Evolutionary conservation across 164 flowering plant genomes (phyloP).

Genomic region (Taxillus chinensis): DNA sequence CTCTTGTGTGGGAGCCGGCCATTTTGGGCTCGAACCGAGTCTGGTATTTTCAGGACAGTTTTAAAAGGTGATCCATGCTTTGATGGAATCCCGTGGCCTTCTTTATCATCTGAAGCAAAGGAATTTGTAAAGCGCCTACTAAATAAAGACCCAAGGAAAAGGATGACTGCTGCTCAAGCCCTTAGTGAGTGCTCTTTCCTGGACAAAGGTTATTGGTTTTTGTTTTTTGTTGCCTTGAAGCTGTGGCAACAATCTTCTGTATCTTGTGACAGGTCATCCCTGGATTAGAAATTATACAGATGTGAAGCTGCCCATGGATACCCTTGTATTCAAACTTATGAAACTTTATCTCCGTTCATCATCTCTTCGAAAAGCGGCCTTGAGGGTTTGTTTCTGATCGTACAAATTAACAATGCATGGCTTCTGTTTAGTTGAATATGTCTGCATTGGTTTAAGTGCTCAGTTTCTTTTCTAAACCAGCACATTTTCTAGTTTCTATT

Average conservation of each 20-base stretch:
- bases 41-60: slow-evolving; percentile 59
- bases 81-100: slow-evolving; percentile 60
- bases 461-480: not conserved
- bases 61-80: slow-evolving; percentile 59
- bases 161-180: slow-evolving; percentile 61
- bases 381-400: slow-evolving; percentile 26
- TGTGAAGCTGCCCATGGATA: slow-evolving; percentile 38
- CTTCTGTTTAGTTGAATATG: not conserved
- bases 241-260: not conserved
- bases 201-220: not conserved
- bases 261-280: slow-evolving; percentile 42
- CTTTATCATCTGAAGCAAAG: slow-evolving; percentile 46
- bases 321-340: slow-evolving; percentile 40
- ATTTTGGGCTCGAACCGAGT: slow-evolving; percentile 66
- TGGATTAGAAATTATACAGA: slow-evolving; percentile 36
- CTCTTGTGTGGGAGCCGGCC: slow-evolving; percentile 59
- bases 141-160: slow-evolving; percentile 56
- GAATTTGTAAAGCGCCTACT: slow-evolving; percentile 56
- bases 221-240: not conserved
- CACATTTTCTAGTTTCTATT: not conserved
- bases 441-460: not conserved
- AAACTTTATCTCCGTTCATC: slow-evolving; percentile 50
- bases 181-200: slow-evolving; percentile 28
- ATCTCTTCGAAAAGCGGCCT: slow-evolving; percentile 49
- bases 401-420: not conserved